phyloP scores from a whole-genome alignment of 2,329 filamentous ascomycete genomes.

The Cladophialophora exuberans region DNA sequence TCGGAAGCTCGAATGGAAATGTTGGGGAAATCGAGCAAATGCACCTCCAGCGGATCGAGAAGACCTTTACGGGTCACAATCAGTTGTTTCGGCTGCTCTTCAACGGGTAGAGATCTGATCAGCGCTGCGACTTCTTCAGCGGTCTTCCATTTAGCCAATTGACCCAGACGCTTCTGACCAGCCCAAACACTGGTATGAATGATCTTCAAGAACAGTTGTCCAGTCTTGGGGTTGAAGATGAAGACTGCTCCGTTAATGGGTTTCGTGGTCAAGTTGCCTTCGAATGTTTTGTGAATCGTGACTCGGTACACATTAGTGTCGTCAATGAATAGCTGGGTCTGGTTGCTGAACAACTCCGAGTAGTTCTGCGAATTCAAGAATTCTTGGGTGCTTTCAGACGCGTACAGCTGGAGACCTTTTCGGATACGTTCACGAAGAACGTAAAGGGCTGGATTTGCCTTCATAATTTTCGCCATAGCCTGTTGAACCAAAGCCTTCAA shows the following conservation, averaged over 20 bases:
- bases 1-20: slow-evolving; percentile 98
- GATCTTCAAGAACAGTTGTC: slow-evolving; percentile 97
- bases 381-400: slow-evolving; percentile 98
- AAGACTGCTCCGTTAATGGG: slow-evolving; percentile 99
- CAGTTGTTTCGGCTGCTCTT: slow-evolving; percentile 98
- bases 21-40: slow-evolving; percentile 96
- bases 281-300: slow-evolving; percentile 99
- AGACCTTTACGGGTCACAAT: slow-evolving; percentile 98
- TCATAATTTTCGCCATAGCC: slow-evolving; percentile 99
- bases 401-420: slow-evolving; percentile 96
- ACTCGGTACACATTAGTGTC: slow-evolving; percentile 99
- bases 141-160: slow-evolving; percentile 99
- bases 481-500: slow-evolving; percentile 94
- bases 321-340: slow-evolving; percentile 98
- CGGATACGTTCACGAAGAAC: slow-evolving; percentile 96
- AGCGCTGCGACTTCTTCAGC: slow-evolving; percentile 98
- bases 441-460: slow-evolving; percentile 95
- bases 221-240: slow-evolving; percentile 99
- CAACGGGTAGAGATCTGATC: slow-evolving; percentile 91
- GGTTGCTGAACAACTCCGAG: slow-evolving; percentile 97
- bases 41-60: slow-evolving; percentile 93
- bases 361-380: slow-evolving; percentile 99
- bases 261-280: slow-evolving; percentile 98
- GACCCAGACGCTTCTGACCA: slow-evolving; percentile 97
- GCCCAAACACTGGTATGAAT: slow-evolving; percentile 99